Evolutionary conservation across 2,329 filamentous ascomycete genomes (phyloP), one percentile per base, ranked within the genome.

Genomic region (Sclerotinia minor): DNA sequence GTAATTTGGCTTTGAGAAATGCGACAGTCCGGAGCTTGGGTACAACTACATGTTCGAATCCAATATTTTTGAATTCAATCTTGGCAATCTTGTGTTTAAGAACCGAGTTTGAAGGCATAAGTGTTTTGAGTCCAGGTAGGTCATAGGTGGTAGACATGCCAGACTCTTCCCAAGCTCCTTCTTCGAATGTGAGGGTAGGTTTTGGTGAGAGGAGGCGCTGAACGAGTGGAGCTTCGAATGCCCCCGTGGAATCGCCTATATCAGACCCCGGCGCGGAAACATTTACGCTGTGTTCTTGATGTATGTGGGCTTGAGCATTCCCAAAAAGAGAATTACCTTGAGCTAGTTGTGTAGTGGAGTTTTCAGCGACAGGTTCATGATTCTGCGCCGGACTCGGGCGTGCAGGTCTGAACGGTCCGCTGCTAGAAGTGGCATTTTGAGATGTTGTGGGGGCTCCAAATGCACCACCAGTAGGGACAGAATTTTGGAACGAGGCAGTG

Each of bases 61-160:
- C 70, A 41, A 88, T 79, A 67, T 80, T 79, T 32, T 79, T 75
- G 69, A 88, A 84, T 13, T 78, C 74, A 58, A 89, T 77, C 59
- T 84, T 82, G 1, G 84, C 83, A 58, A 89, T 84, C 67, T 86
- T 85, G 75, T 89, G 87, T 76, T 86, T 86, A 24, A 81, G 83
- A 0, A 81, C 78, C 0, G 80, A 82, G 41, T 80, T 78, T 21
- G 81, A 82, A 1, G 87, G 84, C 0, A 79, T 74, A 5, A 89
- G 79, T 0, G 85, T 87, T 76, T 87, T 87, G 44, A 80, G 73
- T 0, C 83, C 84, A 0, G 85, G 85, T 0, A 89, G 80, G 67
- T 88, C 86, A 75, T 89, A 89, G 2, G 83, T 86, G 7, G 73
- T 76, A 3, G 85, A 87, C 65, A 89, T 78, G 6, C 86, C 87